Conservation (phyloP, 2,329 filamentous ascomycete species). For the Scleromitrula shiraiana region DNA sequence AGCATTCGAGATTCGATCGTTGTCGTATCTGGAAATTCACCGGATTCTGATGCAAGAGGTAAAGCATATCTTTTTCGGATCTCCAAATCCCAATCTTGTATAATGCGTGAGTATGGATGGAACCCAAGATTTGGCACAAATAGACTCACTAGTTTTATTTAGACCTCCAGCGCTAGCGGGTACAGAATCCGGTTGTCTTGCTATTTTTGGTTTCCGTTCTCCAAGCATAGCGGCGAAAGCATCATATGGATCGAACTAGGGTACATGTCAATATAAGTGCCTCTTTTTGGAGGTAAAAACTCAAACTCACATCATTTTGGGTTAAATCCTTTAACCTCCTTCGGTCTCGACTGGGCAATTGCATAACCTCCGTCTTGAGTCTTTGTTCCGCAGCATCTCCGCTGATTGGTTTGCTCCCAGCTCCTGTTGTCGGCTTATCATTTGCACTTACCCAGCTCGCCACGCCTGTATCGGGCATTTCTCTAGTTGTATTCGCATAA, state of each 20-base stretch:
- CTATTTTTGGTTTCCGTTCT: constrained; percentile 30
- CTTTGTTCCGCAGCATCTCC: constrained; percentile 58
- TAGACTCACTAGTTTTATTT: constrained; percentile 58
- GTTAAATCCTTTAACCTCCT: constrained; percentile 58
- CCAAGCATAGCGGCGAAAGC: constrained; percentile 28
- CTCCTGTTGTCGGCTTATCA: constrained; percentile 52
- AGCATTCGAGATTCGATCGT: constrained; percentile 58
- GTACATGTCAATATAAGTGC: not conserved
- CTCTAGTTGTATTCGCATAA: constrained; percentile 60
- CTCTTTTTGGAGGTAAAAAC: too few species aligned
- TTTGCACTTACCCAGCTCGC: constrained; percentile 66
- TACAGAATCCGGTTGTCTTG: constrained; percentile 49
- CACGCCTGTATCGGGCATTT: constrained; percentile 59
- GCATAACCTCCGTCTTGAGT: constrained; percentile 63
- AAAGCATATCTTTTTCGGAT: constrained; percentile 58
- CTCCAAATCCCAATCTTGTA: constrained; percentile 55
- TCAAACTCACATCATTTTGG: constrained; percentile 51
- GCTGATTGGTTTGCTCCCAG: constrained; percentile 53
- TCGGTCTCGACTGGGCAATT: constrained; percentile 57
- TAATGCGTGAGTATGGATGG: constrained; percentile 1
- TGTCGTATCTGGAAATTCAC: constrained; percentile 59
- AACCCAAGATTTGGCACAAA: constrained; percentile 38
- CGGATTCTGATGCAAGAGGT: constrained; percentile 58
- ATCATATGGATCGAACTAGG: constrained; percentile 27
- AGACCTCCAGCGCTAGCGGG: constrained; percentile 64